These are phyloP conservation scores for Diaporthe nobilis DNA, from an alignment of 2,329 filamentous ascomycete genomes.

Conservation along the genomic window DNA sequence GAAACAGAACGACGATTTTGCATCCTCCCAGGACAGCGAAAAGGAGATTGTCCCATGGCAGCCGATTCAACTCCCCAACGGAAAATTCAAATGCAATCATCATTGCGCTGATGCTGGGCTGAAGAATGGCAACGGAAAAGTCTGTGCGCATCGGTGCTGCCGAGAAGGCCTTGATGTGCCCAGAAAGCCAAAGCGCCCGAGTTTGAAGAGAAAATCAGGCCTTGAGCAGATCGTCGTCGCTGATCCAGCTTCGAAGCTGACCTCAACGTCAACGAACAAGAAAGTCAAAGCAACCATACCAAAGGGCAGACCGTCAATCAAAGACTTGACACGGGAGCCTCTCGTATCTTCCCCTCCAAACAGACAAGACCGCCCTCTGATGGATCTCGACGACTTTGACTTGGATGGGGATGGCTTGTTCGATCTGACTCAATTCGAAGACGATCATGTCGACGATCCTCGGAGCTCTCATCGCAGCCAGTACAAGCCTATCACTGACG, in stretches of 20 bases:
- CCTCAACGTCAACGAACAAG: background rate
- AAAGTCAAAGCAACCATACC: background rate
- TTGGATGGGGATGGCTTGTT: slow-evolving; percentile 38
- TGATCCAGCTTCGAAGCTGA: background rate
- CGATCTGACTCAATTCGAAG: slow-evolving; percentile 34
- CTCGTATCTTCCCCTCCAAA: background rate
- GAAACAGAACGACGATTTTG: background rate
- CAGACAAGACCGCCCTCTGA: background rate
- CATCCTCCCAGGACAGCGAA: slow-evolving; percentile 5
- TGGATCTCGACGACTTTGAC: slow-evolving; percentile 21
- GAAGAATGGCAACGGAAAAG: slow-evolving; percentile 54
- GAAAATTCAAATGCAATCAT: slow-evolving; percentile 83
- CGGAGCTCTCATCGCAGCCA: background rate
- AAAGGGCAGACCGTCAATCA: background rate
- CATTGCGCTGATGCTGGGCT: slow-evolving; percentile 62
- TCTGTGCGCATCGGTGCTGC: slow-evolving; percentile 81
- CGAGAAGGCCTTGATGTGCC: slow-evolving; percentile 78
- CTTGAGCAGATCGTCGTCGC: slow-evolving; percentile 34
- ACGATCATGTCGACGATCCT: background rate
- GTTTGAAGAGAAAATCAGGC: slow-evolving; percentile 47
- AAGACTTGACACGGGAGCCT: background rate
- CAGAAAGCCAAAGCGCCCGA: slow-evolving; percentile 56
- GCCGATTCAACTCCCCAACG: slow-evolving; percentile 73
- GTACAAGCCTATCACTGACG: background rate
- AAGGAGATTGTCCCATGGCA: slow-evolving; percentile 44